Evolutionary conservation across 768 basidiomycete species (phyloP).

Genomic region (Russula virescens): DNA sequence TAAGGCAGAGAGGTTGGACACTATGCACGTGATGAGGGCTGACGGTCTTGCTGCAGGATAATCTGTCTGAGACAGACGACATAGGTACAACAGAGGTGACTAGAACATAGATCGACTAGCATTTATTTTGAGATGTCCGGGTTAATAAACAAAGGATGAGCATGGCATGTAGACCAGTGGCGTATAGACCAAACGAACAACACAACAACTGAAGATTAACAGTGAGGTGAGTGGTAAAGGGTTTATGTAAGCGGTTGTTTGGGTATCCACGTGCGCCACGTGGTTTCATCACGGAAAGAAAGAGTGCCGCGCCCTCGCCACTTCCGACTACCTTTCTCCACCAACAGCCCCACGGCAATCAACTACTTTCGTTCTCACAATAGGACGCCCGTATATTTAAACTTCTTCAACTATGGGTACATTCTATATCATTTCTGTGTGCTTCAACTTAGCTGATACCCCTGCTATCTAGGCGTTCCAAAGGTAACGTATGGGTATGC

Average conservation of each 20-base stretch:
- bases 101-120: background rate
- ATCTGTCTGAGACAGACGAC: too few relatives aligned
- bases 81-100: too few relatives aligned
- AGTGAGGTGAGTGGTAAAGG: too few relatives aligned
- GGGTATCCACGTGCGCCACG: slow-evolving; percentile 4
- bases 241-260: too few relatives aligned
- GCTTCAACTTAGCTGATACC: slow-evolving; percentile 1
- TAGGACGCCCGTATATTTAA: background rate
- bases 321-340: background rate
- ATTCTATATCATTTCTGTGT: background rate
- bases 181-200: too few relatives aligned
- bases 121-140: background rate
- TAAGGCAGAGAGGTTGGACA: slow-evolving; percentile 28
- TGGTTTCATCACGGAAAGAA: slow-evolving; percentile 1
- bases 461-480: slow-evolving; percentile 38
- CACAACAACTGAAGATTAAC: too few relatives aligned
- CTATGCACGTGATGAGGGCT: slow-evolving; percentile 27
- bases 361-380: background rate
- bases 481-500: slow-evolving; percentile 33
- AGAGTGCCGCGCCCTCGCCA: background rate
- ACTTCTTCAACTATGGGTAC: slow-evolving; percentile 20
- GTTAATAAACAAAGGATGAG: background rate
- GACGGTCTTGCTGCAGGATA: too few relatives aligned
- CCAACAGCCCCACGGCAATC: background rate
- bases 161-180: too few relatives aligned